These are phyloP conservation scores for Amaranthus palmeri DNA, from an alignment of 148 eudicot genomes.

Conservation along the genomic window DNA sequence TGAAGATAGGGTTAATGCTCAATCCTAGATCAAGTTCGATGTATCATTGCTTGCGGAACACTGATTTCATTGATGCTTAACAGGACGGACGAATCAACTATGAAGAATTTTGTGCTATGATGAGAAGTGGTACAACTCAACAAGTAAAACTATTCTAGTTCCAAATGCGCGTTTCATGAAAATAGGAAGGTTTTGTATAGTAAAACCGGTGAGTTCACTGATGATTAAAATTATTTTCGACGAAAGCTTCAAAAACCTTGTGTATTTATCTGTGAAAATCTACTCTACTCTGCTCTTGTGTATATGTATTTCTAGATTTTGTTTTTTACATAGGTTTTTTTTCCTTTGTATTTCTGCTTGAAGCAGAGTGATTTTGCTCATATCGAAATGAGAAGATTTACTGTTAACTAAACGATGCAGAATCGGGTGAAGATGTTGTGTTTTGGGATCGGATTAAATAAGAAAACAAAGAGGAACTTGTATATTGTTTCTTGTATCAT, in stretches of 20 bases:
- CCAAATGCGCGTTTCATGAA: neutral
- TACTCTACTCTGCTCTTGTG: neutral
- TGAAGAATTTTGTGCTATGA: conserved; percentile 87
- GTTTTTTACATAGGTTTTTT: neutral
- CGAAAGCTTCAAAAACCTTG: neutral
- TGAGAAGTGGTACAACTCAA: conserved; percentile 66
- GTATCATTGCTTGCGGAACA: neutral
- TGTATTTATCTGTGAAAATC: neutral
- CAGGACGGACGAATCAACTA: conserved; percentile 90
- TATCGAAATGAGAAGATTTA: neutral
- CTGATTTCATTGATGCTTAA: neutral
- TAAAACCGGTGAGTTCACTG: conserved; percentile 11
- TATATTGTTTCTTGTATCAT: neutral
- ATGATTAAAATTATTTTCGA: neutral
- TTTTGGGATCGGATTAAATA: neutral
- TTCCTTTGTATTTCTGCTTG: neutral
- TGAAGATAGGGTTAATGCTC: too few relatives aligned
- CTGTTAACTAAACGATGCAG: neutral
- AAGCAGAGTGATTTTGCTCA: neutral
- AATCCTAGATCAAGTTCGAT: too few relatives aligned
- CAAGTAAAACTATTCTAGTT: conserved; percentile 25
- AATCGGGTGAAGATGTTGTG: neutral
- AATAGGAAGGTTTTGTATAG: conserved; percentile 17
- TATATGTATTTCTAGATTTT: conserved; percentile 6
- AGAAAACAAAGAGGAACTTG: neutral